Evolutionary conservation across 2,329 filamentous ascomycete species (phyloP), one percentile per base, ranked within the genome.

Genomic region (Phaeoacremonium minimum): DNA sequence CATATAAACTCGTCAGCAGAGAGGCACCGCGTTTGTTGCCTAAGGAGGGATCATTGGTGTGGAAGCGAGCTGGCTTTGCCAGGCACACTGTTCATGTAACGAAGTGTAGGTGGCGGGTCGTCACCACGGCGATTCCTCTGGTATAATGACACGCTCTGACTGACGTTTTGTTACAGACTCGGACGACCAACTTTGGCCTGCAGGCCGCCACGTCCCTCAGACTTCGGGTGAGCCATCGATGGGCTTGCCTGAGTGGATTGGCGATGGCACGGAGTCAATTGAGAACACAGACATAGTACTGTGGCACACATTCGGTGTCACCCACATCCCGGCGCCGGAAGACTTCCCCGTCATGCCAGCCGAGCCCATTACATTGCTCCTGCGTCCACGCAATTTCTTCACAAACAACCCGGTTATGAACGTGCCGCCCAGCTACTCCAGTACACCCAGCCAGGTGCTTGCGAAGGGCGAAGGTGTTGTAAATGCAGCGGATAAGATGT

Each of bases 301-400:
- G 13, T 96, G 89, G 89, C 89, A 95, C 64, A 95, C 88, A 0
- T 96, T 95, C 52, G 90, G 90, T 22, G 71, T 95, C 22, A 91
- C 85, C 1, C 90, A 95, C 57, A 91, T 95, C 68, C 89, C 90
- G 0, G 69, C 85, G 0, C 88, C 89, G 0, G 90, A 96, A 56
- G 90, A 95, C 60, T 95, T 87, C 67, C 90, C 90, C 18, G 73
- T 95, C 49, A 95, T 95, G 89, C 88, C 88, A 0, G 85, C 78
- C 1, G 85, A 90, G 67, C 85, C 87, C 1, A 90, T 95, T 75
- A 87, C 80, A 2, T 66, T 95, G 48, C 71, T 94, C 22, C 68
- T 94, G 28, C 69, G 87, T 19, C 88, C 88, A 4, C 68, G 87
- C 29, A 83, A 94, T 66, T 94, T 94, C 73, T 95, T 94, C 63